phyloP scores from a whole-genome alignment of 2,329 filamentous ascomycete species.

The Epichloe hybrida region DNA sequence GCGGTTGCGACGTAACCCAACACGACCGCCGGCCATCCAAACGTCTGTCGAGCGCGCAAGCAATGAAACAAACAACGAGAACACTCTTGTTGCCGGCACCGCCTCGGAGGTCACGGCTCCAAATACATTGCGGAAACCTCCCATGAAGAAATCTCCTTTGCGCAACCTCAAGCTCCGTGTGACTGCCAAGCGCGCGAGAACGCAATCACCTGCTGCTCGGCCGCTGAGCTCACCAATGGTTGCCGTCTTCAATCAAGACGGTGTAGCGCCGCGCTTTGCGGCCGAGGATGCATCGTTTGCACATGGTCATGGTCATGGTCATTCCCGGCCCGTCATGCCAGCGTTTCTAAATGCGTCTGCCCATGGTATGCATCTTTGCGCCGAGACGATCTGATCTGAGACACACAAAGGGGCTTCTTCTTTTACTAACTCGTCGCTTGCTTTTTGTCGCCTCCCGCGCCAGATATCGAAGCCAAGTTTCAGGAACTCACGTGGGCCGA shows the following conservation, averaged over 20 bases:
- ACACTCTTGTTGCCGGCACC: neutral
- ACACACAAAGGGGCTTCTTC: neutral
- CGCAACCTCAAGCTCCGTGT: slow-evolving; percentile 30
- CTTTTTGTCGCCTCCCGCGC: neutral
- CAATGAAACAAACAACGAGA: slow-evolving; percentile 14
- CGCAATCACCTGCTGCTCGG: slow-evolving; percentile 24
- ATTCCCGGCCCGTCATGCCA: slow-evolving; percentile 19
- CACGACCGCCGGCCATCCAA: slow-evolving; percentile 26
- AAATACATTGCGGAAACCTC: slow-evolving; percentile 11
- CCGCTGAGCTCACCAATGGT: slow-evolving; percentile 16
- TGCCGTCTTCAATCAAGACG: slow-evolving; percentile 24
- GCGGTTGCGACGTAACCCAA: slow-evolving; percentile 30
- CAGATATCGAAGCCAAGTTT: slow-evolving; percentile 38
- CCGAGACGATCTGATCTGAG: neutral
- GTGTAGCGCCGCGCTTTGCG: slow-evolving; percentile 14
- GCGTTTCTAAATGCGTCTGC: slow-evolving; percentile 24
- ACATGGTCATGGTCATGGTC: slow-evolving; percentile 2
- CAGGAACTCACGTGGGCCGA: slow-evolving; percentile 41
- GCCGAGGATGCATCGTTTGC: slow-evolving; percentile 7
- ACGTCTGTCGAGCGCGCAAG: slow-evolving; percentile 24
- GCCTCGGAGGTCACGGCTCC: slow-evolving; percentile 3
- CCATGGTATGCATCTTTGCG: slow-evolving; percentile 16
- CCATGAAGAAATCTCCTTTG: slow-evolving; percentile 26
- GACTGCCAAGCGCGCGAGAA: slow-evolving; percentile 32
- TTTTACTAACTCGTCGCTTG: neutral